A percentile compares a stretch with the other conserved stretches of the same genome.
phyloP scores from a whole-genome alignment of 768 basidiomycete species.

The Royoungia palumana region DNA sequence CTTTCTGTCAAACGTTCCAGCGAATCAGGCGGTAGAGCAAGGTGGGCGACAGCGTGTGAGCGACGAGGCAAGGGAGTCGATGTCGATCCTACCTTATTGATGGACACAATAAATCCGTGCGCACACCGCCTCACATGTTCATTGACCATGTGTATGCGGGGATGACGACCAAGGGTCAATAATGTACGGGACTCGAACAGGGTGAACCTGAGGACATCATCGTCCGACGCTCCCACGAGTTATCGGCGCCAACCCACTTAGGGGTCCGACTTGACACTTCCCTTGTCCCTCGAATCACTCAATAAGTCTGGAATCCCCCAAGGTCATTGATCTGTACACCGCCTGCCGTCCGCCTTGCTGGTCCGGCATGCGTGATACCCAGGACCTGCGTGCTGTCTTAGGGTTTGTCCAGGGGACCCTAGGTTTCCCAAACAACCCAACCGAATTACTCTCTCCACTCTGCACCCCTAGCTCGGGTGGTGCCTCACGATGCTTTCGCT shows the following conservation, averaged over 20 bases:
- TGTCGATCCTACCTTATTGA: slow-evolving; percentile 9
- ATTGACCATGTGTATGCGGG: slow-evolving; percentile 3
- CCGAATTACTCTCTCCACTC: slow-evolving; percentile 22
- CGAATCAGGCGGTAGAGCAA: slow-evolving; percentile 8
- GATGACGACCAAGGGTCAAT: background rate
- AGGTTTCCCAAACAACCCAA: slow-evolving; percentile 17
- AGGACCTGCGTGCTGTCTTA: slow-evolving; percentile 30
- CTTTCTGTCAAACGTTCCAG: slow-evolving; percentile 5
- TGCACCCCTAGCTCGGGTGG: slow-evolving; percentile 22
- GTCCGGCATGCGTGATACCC: slow-evolving; percentile 29
- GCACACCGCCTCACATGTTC: slow-evolving; percentile 12
- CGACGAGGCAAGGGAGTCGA: slow-evolving; percentile 20
- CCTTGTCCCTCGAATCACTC: slow-evolving; percentile 24
- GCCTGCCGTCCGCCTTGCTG: slow-evolving; percentile 31
- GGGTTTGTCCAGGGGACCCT: slow-evolving; percentile 29
- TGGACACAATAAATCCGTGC: background rate
- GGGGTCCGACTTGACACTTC: slow-evolving; percentile 26
- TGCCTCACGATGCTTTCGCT: slow-evolving; percentile 29
- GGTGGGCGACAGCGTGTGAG: slow-evolving; percentile 23
- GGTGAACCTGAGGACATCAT: background rate
- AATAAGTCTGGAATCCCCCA: slow-evolving; percentile 29
- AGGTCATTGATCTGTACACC: slow-evolving; percentile 30
- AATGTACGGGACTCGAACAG: slow-evolving; percentile 1
- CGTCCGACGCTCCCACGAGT: slow-evolving; percentile 26
- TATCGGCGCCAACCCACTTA: slow-evolving; percentile 27